Percentiles rank a stretch among this genome's conserved stretches.
Conservation (phyloP, 495 filamentous ascomycete genomes). For the Tuber borchii region DNA sequence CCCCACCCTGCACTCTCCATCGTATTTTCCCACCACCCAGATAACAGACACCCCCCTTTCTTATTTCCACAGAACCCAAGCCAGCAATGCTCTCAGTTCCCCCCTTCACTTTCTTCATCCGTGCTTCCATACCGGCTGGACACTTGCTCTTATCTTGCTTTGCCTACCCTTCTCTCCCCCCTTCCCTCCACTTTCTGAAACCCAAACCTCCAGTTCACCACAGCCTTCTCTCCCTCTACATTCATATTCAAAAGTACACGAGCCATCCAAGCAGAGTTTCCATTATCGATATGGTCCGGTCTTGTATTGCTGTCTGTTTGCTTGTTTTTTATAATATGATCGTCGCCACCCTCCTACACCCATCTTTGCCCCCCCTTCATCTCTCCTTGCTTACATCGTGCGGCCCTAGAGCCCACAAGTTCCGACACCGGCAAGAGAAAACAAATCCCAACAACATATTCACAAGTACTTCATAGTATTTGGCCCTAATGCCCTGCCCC, state of each 20-base stretch:
- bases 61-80: conserved; percentile 42
- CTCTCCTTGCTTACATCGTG: conserved; percentile 35
- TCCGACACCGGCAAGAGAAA: conserved; percentile 6
- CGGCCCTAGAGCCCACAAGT: conserved; percentile 17
- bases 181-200: conserved; percentile 10
- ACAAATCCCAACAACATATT: conserved; percentile 17
- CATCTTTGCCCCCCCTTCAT: conserved; percentile 8
- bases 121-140: conserved; percentile 43
- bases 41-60: conserved; percentile 32
- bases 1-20: conserved; percentile 44
- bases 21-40: conserved; percentile 44
- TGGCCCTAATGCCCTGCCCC: too few relatives aligned
- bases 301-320: conserved; percentile 21
- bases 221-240: conserved; percentile 30
- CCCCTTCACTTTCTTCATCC: conserved; percentile 43
- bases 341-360: conserved; percentile 32
- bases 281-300: conserved; percentile 32
- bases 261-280: conserved; percentile 28
- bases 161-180: conserved; percentile 38
- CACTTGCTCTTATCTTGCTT: conserved; percentile 38
- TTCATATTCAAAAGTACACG: conserved; percentile 27
- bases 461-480: not conserved
- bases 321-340: conserved; percentile 35
- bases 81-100: conserved; percentile 42
- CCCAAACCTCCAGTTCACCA: conserved; percentile 13